Evolutionary conservation across 2,329 filamentous ascomycete genomes (phyloP).

Genomic region (Trichophyton rubrum): DNA sequence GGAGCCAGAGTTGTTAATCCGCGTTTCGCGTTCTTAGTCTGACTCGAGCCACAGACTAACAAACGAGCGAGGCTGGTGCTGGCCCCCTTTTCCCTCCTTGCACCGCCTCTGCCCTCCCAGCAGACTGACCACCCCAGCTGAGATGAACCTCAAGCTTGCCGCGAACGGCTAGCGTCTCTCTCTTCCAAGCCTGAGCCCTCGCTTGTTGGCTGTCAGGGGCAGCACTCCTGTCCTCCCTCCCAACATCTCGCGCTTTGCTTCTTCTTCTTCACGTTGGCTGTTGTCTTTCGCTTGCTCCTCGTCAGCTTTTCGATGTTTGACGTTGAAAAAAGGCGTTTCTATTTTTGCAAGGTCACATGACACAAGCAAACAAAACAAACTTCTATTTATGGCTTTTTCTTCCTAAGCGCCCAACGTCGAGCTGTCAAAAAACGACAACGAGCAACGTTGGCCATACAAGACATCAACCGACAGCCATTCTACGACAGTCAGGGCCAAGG

Average conservation of each 20-base stretch:
- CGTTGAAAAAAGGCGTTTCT: neutral
- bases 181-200: neutral
- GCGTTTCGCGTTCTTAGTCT: neutral
- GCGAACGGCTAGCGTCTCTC: neutral
- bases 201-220: neutral
- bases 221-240: neutral
- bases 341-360: neutral
- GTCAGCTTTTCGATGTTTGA: neutral
- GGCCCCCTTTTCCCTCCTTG: neutral
- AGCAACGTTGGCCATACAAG: neutral
- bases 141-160: neutral
- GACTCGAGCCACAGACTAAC: neutral
- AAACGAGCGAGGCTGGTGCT: neutral
- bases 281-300: neutral
- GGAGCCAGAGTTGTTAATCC: neutral
- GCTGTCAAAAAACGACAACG: neutral
- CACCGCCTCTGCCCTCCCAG: neutral
- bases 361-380: neutral
- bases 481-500: neutral
- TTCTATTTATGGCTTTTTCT: neutral
- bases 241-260: neutral
- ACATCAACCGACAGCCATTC: neutral
- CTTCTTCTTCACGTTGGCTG: neutral
- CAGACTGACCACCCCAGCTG: neutral
- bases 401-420: neutral